Evolutionary conservation across 2,329 filamentous ascomycete genomes (phyloP), one percentile per base, ranked within the genome.

Genomic region (Stachybotrys elegans): DNA sequence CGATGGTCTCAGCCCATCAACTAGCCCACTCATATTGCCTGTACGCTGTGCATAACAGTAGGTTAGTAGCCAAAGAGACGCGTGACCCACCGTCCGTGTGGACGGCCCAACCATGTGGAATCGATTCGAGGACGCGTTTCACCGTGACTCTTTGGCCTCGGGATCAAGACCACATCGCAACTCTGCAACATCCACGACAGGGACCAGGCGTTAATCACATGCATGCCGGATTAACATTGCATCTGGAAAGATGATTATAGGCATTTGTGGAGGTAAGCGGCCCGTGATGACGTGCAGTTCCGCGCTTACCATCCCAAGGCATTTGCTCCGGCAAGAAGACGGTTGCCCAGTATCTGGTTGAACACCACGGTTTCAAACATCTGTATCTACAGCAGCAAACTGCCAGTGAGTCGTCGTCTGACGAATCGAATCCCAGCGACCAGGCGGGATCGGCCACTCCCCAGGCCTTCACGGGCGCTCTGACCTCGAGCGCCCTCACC

Each of bases 311-410:
- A 19, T 16, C 17, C 34, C 20, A 58, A 93, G 91, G 88, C 58
- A 92, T 96, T 57, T 97, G 91, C 70, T 84, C 92, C 40, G 93
- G 93, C 58, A 97, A 96, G 71, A 84, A 83, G 61, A 88, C 89
- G 9, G 88, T 97, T 51, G 90, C 90, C 46, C 80, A 88, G 43
- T 96, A 95, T 62, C 79, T 98, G 8, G 80, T 91, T 51, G 79
- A 90, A 51, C 80, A 91, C 51, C 86, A 96, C 65, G 82, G 80
- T 48, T 98, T 97, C 68, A 81, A 78, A 48, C 79, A 80, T 38
- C 76, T 96, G 45, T 75, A 79, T 55, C 73, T 95, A 22, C 47
- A 56, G 44, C 44, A 47, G 38, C 43, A 47, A 22, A 42, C 46
- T 40, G 38, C 38, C 43, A 42, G 4, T 35, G 42, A 36, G 49